These are phyloP conservation scores for Paracoccidioides brasiliensis DNA, from an alignment of 2,329 filamentous ascomycete genomes.

Conservation along the genomic window DNA sequence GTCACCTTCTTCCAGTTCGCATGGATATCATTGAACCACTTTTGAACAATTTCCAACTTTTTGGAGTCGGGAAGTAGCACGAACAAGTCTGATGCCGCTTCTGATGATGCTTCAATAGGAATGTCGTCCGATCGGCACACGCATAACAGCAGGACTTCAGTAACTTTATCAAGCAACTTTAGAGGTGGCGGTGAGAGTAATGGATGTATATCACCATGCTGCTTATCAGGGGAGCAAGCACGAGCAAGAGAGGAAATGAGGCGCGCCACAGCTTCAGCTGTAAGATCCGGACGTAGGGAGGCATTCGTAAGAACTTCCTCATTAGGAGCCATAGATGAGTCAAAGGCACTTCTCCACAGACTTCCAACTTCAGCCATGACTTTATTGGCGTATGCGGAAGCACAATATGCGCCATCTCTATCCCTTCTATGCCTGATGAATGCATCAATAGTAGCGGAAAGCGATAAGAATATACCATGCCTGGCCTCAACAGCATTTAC, in stretches of 20 bases:
- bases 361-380: constrained; percentile 18
- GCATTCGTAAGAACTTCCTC: constrained; percentile 29
- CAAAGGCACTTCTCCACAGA: constrained; percentile 27
- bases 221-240: constrained; percentile 4
- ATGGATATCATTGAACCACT: constrained; percentile 29
- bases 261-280: constrained; percentile 28
- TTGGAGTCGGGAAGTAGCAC: constrained; percentile 21
- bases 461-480: constrained; percentile 32
- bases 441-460: constrained; percentile 27
- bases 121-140: constrained; percentile 29
- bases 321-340: constrained; percentile 20
- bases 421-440: constrained; percentile 14
- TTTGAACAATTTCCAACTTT: constrained; percentile 23
- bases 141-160: constrained; percentile 26
- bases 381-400: constrained; percentile 14
- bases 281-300: constrained; percentile 28
- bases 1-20: constrained; percentile 25
- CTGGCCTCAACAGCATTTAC: constrained; percentile 30
- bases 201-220: background rate
- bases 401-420: constrained; percentile 11
- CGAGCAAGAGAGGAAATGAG: constrained; percentile 27
- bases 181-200: constrained; percentile 11
- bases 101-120: constrained; percentile 28
- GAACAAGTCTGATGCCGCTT: constrained; percentile 29
- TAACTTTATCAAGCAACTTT: constrained; percentile 17